These are phyloP conservation scores for Diplotaxis tenuifolia DNA, from an alignment of 345 rosid genomes.

Conservation along the genomic window DNA sequence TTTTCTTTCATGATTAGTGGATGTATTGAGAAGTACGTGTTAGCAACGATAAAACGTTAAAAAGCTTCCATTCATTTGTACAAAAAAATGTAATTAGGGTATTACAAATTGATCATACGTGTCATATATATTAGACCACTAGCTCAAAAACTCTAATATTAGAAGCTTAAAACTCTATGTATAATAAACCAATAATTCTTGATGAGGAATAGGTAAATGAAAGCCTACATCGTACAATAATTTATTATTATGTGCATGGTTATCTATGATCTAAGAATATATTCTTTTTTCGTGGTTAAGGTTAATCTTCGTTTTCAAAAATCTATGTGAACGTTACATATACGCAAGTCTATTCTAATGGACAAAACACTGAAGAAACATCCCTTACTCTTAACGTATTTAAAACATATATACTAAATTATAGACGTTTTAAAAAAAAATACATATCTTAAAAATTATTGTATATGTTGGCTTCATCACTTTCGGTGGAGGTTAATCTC, in stretches of 20 bases:
- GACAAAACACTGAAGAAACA: neutral
- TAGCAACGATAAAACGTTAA: neutral
- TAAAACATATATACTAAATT: neutral
- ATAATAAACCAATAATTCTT: neutral
- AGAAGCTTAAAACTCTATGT: neutral
- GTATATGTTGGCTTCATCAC: neutral
- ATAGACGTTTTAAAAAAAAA: neutral
- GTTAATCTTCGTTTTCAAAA: neutral
- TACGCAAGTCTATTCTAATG: neutral
- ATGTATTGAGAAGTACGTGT: neutral
- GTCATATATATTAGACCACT: slow-evolving; percentile 5
- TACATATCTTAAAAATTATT: neutral
- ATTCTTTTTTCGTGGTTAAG: neutral
- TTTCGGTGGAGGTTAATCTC: neutral
- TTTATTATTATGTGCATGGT: neutral
- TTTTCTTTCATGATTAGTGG: neutral
- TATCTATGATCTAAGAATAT: neutral
- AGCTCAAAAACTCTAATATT: neutral
- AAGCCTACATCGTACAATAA: neutral
- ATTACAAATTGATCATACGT: neutral
- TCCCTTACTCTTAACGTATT: no score
- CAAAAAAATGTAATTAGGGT: neutral
- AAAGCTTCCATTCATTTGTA: neutral
- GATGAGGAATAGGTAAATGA: neutral
- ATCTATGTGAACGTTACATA: neutral